Evolutionary conservation across 2,329 filamentous ascomycete genomes (phyloP).

Genomic region (Fusarium sp.): DNA sequence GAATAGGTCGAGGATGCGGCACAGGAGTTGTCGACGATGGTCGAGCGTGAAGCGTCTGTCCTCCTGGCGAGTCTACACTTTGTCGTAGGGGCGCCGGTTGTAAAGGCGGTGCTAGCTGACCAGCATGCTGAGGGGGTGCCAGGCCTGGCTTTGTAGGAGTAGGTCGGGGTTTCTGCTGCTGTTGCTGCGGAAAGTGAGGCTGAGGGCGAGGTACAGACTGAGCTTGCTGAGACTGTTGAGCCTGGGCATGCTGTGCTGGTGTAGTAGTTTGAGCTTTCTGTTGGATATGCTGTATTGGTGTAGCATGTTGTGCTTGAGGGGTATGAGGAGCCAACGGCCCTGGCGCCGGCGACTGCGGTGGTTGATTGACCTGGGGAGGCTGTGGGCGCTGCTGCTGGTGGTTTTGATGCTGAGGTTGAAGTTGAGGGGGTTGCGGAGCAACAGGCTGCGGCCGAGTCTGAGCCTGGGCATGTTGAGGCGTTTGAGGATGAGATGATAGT

Average conservation of each 20-base stretch:
- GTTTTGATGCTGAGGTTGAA: conserved; percentile 24
- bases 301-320: conserved; percentile 40
- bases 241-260: conserved; percentile 28
- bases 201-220: conserved; percentile 35
- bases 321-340: conserved; percentile 38
- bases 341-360: conserved; percentile 30
- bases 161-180: conserved; percentile 45
- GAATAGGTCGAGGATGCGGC: conserved; percentile 53
- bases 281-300: conserved; percentile 35
- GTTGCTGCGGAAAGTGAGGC: conserved; percentile 39
- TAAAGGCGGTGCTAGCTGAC: conserved; percentile 54
- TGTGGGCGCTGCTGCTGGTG: conserved; percentile 41
- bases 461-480: conserved; percentile 38
- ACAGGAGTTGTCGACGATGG: conserved; percentile 53
- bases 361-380: conserved; percentile 30
- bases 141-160: conserved; percentile 50
- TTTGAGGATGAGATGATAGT: conserved; percentile 41
- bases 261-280: conserved; percentile 39
- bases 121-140: conserved; percentile 54
- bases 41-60: conserved; percentile 48
- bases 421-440: conserved; percentile 43
- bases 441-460: conserved; percentile 41
- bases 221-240: conserved; percentile 36
- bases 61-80: conserved; percentile 37
- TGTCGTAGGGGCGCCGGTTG: conserved; percentile 53